These are phyloP conservation scores for Trypanosoma cruzi DNA, from an alignment of 208 protist species.

Conservation along the genomic window DNA sequence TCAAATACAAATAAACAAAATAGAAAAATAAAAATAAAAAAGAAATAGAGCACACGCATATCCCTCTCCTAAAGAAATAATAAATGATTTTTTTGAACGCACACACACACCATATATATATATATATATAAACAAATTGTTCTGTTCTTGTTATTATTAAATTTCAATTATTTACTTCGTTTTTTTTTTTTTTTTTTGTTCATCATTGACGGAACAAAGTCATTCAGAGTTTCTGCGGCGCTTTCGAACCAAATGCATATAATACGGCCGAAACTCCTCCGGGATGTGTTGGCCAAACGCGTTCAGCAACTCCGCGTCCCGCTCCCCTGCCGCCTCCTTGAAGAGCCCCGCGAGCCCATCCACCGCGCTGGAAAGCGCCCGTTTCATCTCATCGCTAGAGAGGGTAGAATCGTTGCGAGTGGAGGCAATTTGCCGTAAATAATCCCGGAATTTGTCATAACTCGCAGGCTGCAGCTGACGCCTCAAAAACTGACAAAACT, in stretches of 20 bases:
- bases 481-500: constrained; percentile 88
- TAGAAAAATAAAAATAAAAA: constrained; percentile 12
- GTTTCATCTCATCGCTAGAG: constrained; percentile 21
- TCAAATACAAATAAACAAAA: constrained; percentile 16
- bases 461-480: constrained; percentile 37
- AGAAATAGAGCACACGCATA: neutral
- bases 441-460: constrained; percentile 66
- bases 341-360: constrained; percentile 40
- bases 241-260: constrained; percentile 47
- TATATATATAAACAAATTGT: no score
- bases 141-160: no score
- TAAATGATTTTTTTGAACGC: no score
- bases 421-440: constrained; percentile 55
- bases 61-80: no score
- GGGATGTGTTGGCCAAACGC: constrained; percentile 84
- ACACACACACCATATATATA: no score
- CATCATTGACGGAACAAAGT: neutral
- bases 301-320: constrained; percentile 33
- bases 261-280: constrained; percentile 58
- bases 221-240: constrained; percentile 1
- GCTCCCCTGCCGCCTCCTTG: constrained; percentile 37
- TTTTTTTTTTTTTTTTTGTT: neutral
- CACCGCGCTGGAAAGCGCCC: constrained; percentile 28
- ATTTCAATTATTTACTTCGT: no score
- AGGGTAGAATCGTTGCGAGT: constrained; percentile 14